Percentiles rank a stretch among this genome's conserved stretches.
These are phyloP conservation scores for Sphaceloma murrayae DNA, from an alignment of 2,329 filamentous ascomycete species.

Conservation along the genomic window DNA sequence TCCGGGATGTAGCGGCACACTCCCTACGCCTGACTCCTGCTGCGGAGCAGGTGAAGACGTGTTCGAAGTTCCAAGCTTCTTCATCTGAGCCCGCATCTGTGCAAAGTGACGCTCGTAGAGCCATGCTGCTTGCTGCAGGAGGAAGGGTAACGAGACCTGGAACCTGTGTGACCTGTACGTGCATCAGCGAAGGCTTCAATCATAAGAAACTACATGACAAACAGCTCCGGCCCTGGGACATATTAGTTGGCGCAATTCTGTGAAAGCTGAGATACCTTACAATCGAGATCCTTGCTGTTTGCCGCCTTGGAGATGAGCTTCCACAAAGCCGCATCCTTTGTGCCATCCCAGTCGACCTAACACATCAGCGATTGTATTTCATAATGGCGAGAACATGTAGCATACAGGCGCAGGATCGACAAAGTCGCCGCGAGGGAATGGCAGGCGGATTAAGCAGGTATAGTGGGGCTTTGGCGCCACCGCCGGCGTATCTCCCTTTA, in stretches of 20 bases:
- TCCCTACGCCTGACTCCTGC: slow-evolving; percentile 39
- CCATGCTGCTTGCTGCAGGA: slow-evolving; percentile 88
- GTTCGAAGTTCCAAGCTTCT: slow-evolving; percentile 56
- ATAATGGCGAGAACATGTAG: too few species aligned
- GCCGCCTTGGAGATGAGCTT: slow-evolving; percentile 74
- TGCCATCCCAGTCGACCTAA: slow-evolving; percentile 83
- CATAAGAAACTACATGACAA: too few species aligned
- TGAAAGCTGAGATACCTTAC: slow-evolving; percentile 41
- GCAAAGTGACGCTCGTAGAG: slow-evolving; percentile 84
- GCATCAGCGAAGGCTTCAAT: background rate
- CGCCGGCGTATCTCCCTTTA: background rate
- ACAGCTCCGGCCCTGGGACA: slow-evolving; percentile 64
- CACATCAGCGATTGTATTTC: too few species aligned
- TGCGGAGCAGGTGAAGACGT: slow-evolving; percentile 50
- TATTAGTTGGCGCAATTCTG: slow-evolving; percentile 18
- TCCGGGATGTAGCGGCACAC: slow-evolving; percentile 10
- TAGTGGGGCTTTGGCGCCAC: slow-evolving; percentile 29
- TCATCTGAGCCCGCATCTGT: slow-evolving; percentile 82
- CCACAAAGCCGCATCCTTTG: slow-evolving; percentile 84
- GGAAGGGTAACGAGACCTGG: slow-evolving; percentile 75
- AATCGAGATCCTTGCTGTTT: slow-evolving; percentile 74
- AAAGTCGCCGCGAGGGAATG: slow-evolving; percentile 78
- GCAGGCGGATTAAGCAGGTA: slow-evolving; percentile 81
- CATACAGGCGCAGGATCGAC: slow-evolving; percentile 75
- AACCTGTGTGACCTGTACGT: slow-evolving; percentile 58